phyloP scores from a whole-genome alignment of 2,329 filamentous ascomycete genomes.

The Hymenoscyphus fraxineus region DNA sequence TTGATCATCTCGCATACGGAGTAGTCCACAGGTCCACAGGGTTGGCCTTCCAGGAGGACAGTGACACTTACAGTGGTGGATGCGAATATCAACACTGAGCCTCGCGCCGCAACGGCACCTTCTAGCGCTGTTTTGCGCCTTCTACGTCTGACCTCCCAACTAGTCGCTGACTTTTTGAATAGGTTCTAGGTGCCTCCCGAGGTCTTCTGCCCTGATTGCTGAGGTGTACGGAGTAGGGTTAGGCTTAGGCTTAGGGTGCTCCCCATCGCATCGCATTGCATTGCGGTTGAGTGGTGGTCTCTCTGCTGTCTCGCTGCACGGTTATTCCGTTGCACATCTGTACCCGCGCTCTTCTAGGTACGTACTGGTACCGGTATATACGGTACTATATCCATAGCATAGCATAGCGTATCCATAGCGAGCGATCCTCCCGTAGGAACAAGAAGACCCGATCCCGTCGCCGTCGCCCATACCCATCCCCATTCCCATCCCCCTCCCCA shows the following conservation, averaged over 20 bases:
- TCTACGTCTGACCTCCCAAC: too few species aligned
- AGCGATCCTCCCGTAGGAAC: background rate
- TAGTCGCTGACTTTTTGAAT: too few species aligned
- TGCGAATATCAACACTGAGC: background rate
- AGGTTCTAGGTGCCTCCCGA: background rate
- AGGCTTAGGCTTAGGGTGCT: background rate
- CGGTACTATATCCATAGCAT: too few species aligned
- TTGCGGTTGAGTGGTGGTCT: background rate
- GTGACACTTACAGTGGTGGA: background rate
- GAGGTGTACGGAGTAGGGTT: too few species aligned
- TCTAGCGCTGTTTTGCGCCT: background rate
- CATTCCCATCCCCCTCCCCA: background rate
- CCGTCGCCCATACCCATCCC: background rate
- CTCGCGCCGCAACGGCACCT: background rate
- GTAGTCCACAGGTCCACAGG: background rate
- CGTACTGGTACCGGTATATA: too few species aligned
- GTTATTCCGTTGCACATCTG: background rate
- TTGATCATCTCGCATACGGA: background rate
- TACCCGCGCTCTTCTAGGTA: background rate
- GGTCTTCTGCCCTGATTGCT: too few species aligned
- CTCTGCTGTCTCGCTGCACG: background rate
- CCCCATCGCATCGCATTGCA: background rate
- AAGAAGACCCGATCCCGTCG: background rate
- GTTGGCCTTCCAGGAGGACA: background rate
- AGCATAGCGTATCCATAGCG: background rate